A percentile compares a stretch with the other conserved stretches of the same genome.
Evolutionary conservation across 768 basidiomycete genomes (phyloP).

Genomic region (Paxillus rubicundulus): DNA sequence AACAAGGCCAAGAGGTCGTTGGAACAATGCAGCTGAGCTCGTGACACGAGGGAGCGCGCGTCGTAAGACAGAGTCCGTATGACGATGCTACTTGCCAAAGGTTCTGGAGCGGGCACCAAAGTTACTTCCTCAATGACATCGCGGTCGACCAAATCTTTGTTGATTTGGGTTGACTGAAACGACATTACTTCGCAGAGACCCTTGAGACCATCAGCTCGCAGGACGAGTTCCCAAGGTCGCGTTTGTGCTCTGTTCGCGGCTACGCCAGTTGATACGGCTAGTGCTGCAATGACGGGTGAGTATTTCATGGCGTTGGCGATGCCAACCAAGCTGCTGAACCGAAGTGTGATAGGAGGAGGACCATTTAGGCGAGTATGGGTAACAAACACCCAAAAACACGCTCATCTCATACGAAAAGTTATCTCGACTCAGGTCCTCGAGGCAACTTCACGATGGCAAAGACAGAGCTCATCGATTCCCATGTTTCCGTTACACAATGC

Average conservation of each 20-base stretch:
- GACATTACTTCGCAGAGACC: conserved; percentile 18
- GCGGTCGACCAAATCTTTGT: conserved; percentile 17
- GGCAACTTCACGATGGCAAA: conserved; percentile 37
- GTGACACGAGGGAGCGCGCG: conserved; percentile 9
- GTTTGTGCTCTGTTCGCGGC: conserved; percentile 53
- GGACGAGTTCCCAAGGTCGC: conserved; percentile 59
- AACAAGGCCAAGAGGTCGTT: conserved; percentile 19
- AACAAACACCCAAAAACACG: conserved; percentile 6
- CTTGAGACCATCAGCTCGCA: conserved; percentile 17
- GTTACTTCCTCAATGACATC: conserved; percentile 11
- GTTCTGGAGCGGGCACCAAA: conserved; percentile 10
- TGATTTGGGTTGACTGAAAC: conserved; percentile 16
- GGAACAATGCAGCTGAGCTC: conserved; percentile 21
- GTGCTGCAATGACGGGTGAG: not conserved
- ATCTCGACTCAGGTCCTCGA: not conserved
- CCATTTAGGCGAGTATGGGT: not conserved
- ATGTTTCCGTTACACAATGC: conserved; percentile 71
- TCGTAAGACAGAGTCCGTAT: conserved; percentile 23
- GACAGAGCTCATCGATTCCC: conserved; percentile 61
- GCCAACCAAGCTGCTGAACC: not conserved
- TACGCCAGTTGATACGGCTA: conserved; percentile 4
- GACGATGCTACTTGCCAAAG: conserved; percentile 6
- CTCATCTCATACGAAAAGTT: not conserved
- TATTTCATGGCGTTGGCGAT: conserved; percentile 12
- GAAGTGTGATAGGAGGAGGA: not conserved